Evolutionary conservation across 257 asterid species (phyloP), one percentile per base, ranked within the genome.

Genomic region (Capsicum rhomboideum): DNA sequence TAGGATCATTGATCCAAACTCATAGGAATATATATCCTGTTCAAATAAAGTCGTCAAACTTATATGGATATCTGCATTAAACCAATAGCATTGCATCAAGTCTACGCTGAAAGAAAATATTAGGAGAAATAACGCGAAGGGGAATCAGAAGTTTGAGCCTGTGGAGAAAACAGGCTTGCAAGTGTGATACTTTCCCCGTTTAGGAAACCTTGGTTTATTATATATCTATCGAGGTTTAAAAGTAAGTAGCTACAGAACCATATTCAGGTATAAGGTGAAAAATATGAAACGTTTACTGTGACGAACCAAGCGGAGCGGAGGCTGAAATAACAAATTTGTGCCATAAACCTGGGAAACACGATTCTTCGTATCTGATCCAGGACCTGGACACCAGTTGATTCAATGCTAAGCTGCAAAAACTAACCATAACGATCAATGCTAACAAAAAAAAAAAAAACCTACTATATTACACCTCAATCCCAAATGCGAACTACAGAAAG

Each of bases 311-410:
- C n/a, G n/a, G n/a, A n/a, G n/a, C n/a, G n/a, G n/a, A n/a, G n/a
- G n/a, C n/a, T n/a, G n/a, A n/a, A 21, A 12, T 67, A 16, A 78
- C 88, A 78, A 29, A 91, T 97, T 96, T 94, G 97, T 10, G 94
- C 84, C 98, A 94, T 88, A 87, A 94, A 96, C 77, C 97, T 93
- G 9, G 97, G 96, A 91, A 96, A 96, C 98, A 91, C 93, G 89
- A 94, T 91, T 86, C 87, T 89, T 79, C 94, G 89, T 86, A 94
- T 89, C 92, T 90, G 96, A 59, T 89, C 93, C 18, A 96, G 88
- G 85, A 94, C 94, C 88, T 94, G 95, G 83, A 96, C 89, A 80
- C 98, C 97, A 37, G 98, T 88, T 83, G 98, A 91, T 88, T 94
- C 98, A 84, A 94, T 91, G 88, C 81, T 93, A 58, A 96, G 97